Percentiles rank a stretch among this genome's conserved stretches.
Conservation (phyloP, 305 asterid genomes). For the Ilex paraguariensis region DNA sequence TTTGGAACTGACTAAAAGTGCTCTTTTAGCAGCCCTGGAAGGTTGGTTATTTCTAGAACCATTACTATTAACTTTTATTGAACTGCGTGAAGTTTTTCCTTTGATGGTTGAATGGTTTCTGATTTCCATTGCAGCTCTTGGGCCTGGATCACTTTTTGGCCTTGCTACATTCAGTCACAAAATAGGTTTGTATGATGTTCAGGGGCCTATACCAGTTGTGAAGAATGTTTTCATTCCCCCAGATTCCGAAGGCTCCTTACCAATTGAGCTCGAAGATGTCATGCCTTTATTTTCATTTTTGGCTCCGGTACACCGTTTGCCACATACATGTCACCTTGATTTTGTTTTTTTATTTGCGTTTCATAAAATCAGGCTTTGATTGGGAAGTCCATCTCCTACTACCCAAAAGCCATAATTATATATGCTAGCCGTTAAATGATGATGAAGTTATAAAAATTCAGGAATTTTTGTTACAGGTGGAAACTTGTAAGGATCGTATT, state of each 20-base stretch:
- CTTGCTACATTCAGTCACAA: constrained; percentile 98
- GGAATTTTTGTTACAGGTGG: constrained; percentile 50
- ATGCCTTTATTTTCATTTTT: constrained; percentile 93
- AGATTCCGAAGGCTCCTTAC: constrained; percentile 55
- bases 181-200: constrained; percentile 94
- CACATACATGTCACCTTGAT: background rate
- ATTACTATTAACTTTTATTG: constrained; percentile 1
- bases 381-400: background rate
- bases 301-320: constrained; percentile 72
- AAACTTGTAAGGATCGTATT: constrained; percentile 84
- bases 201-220: constrained; percentile 97
- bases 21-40: constrained; percentile 95
- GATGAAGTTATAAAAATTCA: background rate
- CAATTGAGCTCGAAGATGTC: constrained; percentile 91
- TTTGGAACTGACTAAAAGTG: constrained; percentile 92
- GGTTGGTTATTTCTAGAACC: constrained; percentile 41
- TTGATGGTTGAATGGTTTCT: constrained; percentile 12
- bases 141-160: constrained; percentile 97
- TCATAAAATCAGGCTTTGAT: background rate
- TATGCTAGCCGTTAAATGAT: background rate
- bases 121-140: constrained; percentile 61
- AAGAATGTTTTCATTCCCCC: constrained; percentile 88
- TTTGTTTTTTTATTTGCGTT: constrained; percentile 13
- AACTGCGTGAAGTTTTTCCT: constrained; percentile 11
- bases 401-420: background rate